Base-by-base conservation (phyloP, 1,139 yeast genomes). In the Williopsis jadinii region DNA sequence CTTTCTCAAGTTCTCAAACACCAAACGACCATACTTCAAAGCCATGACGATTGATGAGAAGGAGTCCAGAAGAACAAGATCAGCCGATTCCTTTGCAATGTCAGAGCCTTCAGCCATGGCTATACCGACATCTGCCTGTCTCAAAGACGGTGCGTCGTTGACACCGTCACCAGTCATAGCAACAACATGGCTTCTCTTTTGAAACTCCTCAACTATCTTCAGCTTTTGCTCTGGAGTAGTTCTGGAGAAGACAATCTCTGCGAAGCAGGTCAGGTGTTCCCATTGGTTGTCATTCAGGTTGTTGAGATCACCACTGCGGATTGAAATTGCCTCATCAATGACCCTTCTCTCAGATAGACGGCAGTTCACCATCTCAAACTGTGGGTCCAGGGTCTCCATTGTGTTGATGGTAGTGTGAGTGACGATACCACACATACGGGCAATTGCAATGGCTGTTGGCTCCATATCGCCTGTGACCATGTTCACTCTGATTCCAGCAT, bases 401-500 rank as follows among this genome's bases (percentile, higher is more conserved):
- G 46, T 50, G 41, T 62, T 66, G n/a, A 67, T 56, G 4, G 50
- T 30, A 11, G 37, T 56, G 27, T 52, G 49, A 3, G 68, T 58
- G 11, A 46, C 41, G 37, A 72, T 69, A n/a, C 73, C 73, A 53
- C 70, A 64, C 46, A 67, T 66, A 37, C 63, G 61, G 11, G 77
- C 77, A 54, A 75, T 74, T 3, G 77, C 68, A 36, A 67, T 61
- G 6, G 77, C 80, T n/a, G 80, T 74, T 30, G 70, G 56, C 46
- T 69, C 73, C 49, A 67, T 72, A 53, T 74, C 80, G 41, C 80
- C 80, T 28, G 80, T 74, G 31, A 73, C 72, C 79, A 74, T 74
- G 15, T 69, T 64, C 24, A 71, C 60, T 39, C 70, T 70, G 37
- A 73, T 65, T 15, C 79, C 77, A 19, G 79, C 79, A n/a, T 55